Base-by-base conservation (phyloP, 805 yeast species). In the Metschnikowia baotianmanensis region DNA sequence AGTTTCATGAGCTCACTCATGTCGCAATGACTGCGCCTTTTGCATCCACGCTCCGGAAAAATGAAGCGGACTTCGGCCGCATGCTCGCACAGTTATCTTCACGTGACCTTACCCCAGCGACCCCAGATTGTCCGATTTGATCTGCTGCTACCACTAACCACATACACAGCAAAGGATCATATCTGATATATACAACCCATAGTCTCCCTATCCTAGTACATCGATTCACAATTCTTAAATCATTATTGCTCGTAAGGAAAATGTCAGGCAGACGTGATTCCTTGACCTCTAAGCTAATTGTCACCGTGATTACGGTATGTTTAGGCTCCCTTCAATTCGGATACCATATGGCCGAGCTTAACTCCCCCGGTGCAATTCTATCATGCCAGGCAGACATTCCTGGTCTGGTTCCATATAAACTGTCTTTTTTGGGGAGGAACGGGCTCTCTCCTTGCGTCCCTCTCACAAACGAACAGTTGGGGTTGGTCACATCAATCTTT, bases 331-430 rank as follows among this genome's bases (percentile, higher is more conserved):
- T 90, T 10, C 97, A 89, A 61, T 93, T 83, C 61, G 99, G 99
- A 1, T 88, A 86, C 60, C 98, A 93, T 59, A 82, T 91, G 83
- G 83, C 96, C 1, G 97, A 90, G 60, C 72, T 91, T 58, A 91
- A 91, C 63, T 95, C 96, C 6, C 96, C 97, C 0, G 85, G 84
- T 42, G 73, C 76, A 11, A 76, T 78, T 23, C 69, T 88, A 34
- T 74, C 86, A 9, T 87, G 96, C 56, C 61, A 56, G 18, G 46
- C 42, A 3, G 44, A 57, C 5, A 51, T 47, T 6, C 72, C 74
- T 1, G 69, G 65, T 6, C 21, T 21, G 5, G 26, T 52, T 9
- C 63, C 65, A 1, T 74, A 65, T 45, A 48, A 43, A 4, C 57
- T 61, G 4, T 61, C 74, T 2, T 67, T 67, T 63, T 71, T 71